These are phyloP conservation scores for Chrysosphaeria jannelii DNA, from an alignment of 2,329 filamentous ascomycete species.

Conservation along the genomic window DNA sequence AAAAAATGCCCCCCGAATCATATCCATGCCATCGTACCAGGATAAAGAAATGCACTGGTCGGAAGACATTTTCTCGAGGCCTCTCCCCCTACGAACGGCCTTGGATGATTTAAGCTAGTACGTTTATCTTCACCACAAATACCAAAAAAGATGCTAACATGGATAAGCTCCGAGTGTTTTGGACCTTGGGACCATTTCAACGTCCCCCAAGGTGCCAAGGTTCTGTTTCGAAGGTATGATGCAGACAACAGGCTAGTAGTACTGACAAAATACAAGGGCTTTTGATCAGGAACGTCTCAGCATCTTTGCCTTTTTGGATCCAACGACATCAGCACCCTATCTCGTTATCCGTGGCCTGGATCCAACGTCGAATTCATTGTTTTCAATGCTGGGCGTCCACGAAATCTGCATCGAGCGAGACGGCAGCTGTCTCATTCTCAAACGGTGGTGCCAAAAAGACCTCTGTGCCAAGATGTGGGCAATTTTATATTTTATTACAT, in stretches of 20 bases:
- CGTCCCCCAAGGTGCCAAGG: slow-evolving; percentile 16
- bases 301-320: slow-evolving; percentile 19
- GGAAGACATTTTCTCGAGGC: slow-evolving; percentile 25
- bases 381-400: slow-evolving; percentile 20
- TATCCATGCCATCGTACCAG: neutral
- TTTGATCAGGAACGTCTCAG: slow-evolving; percentile 25
- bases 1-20: no score
- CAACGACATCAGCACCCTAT: slow-evolving; percentile 14
- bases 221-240: slow-evolving; percentile 27
- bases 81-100: slow-evolving; percentile 18
- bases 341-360: slow-evolving; percentile 16
- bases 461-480: slow-evolving; percentile 20
- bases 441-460: slow-evolving; percentile 17
- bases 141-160: no score
- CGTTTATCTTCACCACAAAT: no score
- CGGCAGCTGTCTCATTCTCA: slow-evolving; percentile 17
- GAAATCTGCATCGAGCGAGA: slow-evolving; percentile 21
- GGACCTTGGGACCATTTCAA: slow-evolving; percentile 15
- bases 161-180: slow-evolving; percentile 12
- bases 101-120: slow-evolving; percentile 12
- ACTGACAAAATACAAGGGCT: no score
- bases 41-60: slow-evolving; percentile 19
- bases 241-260: no score
- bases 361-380: slow-evolving; percentile 12
- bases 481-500: slow-evolving; percentile 23